phyloP scores from a whole-genome alignment of 2,329 filamentous ascomycete genomes.

The Aspergillus ochraceus region DNA sequence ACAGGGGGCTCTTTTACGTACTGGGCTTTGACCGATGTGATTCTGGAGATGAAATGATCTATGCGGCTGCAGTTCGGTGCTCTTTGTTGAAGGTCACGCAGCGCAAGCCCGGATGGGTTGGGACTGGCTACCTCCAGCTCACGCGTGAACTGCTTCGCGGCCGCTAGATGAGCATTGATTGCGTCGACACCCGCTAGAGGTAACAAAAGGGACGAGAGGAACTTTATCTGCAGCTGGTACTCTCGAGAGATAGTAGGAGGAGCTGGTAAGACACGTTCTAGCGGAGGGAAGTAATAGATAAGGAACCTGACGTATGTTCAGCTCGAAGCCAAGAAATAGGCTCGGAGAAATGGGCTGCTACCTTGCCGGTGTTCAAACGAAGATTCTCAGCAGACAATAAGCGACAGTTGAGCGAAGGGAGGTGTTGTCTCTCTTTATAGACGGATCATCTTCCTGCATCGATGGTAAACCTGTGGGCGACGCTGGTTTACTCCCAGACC shows the following conservation, averaged over 20 bases:
- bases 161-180: neutral
- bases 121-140: constrained; percentile 3
- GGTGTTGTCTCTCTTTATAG: neutral
- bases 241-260: neutral
- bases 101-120: neutral
- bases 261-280: neutral
- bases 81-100: neutral
- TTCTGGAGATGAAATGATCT: neutral
- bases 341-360: neutral
- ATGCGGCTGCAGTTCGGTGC: neutral
- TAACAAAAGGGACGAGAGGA: constrained; percentile 1
- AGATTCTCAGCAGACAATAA: neutral
- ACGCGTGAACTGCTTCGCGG: neutral
- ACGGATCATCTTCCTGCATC: neutral
- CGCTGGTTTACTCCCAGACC: neutral
- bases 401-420: neutral
- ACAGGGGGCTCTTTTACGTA: neutral
- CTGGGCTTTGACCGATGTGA: neutral
- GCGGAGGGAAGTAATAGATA: neutral
- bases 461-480: neutral
- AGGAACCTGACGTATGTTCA: neutral
- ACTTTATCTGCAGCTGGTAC: neutral
- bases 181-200: neutral
- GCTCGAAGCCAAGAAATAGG: neutral
- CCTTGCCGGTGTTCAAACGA: neutral